Evolutionary conservation across 2,329 filamentous ascomycete genomes (phyloP), one percentile per base, ranked within the genome.

Genomic region (Botrytis tulipae): DNA sequence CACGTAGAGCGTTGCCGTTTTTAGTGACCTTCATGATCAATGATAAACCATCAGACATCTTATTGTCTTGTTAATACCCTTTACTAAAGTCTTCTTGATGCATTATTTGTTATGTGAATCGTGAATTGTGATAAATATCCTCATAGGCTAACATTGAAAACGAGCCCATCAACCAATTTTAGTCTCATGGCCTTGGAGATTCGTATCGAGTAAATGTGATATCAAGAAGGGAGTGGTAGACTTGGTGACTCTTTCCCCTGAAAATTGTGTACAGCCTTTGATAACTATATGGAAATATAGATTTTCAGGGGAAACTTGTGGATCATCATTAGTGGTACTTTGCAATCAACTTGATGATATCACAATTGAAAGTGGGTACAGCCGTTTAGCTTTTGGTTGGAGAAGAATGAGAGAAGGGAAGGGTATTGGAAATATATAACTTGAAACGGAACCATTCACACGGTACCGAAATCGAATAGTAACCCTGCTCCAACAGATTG

Each of bases 61-160:
- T 59, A 68, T 46, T 69, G 66, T 69, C 66, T 69, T 42, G 48
- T 69, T 69, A 69, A 69, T 69, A 69, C 66, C 48, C 66, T 44
- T 68, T 57, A 69, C 48, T 18, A 57, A n/a, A 40, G 37, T 57
- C 37, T 42, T 57, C 18, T 44, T 59, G 20, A 18, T 32, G 37
- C 29, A 37, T 40, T 16, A 14, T 32, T 14, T 44, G 48, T 37
- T 16, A 9, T 57, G 37, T 69, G 37, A 69, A 42, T 5, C 10
- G n/a, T 57, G 37, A 40, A 62, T n/a, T 8, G 42, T 44, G 35
- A 32, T 18, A 22, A 37, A 7, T 54, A 35, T 51, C 6, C 14
- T 29, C 12, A 51, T 8, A n/a, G 20, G 14, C 14, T 51, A 46
- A 51, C n/a, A 25, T 22, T n/a, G 32, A 37, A 37, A 51, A 51